phyloP scores from a whole-genome alignment of 257 asterid species.

The Primulina huaijiensis region DNA sequence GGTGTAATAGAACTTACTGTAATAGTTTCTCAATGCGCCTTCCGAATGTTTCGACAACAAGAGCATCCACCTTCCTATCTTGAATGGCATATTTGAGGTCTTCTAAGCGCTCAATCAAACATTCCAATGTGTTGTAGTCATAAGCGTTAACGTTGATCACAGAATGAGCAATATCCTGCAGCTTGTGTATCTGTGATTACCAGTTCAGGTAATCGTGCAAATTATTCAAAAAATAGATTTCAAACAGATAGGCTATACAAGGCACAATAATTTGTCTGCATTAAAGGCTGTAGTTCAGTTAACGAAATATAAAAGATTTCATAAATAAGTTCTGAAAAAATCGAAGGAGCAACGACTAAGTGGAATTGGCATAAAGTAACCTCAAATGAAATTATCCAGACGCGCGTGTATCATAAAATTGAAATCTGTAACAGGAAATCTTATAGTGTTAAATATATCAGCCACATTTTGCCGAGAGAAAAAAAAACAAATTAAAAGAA shows the following conservation, averaged over 20 bases:
- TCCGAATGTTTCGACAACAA: slow-evolving; percentile 95
- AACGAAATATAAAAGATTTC: too few relatives aligned
- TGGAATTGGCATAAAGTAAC: neutral
- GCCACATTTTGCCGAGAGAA: neutral
- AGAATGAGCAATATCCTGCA: slow-evolving; percentile 73
- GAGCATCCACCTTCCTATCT: slow-evolving; percentile 97
- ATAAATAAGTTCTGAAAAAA: neutral
- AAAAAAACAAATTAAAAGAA: too few relatives aligned
- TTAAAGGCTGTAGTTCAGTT: neutral
- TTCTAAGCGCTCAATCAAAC: slow-evolving; percentile 70
- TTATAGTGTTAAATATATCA: neutral
- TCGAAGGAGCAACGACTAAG: neutral
- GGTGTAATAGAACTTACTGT: slow-evolving; percentile 64
- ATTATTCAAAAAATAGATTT: slow-evolving; percentile 14
- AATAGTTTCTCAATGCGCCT: slow-evolving; percentile 90
- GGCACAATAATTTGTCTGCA: neutral
- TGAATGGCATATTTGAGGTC: slow-evolving; percentile 84
- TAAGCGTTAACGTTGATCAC: slow-evolving; percentile 62
- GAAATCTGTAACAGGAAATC: neutral
- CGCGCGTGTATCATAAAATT: neutral
- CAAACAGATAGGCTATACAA: neutral
- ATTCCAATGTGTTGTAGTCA: slow-evolving; percentile 75
- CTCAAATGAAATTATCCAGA: neutral
- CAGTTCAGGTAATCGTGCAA: slow-evolving; percentile 34
- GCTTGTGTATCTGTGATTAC: slow-evolving; percentile 65